Conservation (phyloP, 345 rosid genomes). For the Populus pruinosa region DNA sequence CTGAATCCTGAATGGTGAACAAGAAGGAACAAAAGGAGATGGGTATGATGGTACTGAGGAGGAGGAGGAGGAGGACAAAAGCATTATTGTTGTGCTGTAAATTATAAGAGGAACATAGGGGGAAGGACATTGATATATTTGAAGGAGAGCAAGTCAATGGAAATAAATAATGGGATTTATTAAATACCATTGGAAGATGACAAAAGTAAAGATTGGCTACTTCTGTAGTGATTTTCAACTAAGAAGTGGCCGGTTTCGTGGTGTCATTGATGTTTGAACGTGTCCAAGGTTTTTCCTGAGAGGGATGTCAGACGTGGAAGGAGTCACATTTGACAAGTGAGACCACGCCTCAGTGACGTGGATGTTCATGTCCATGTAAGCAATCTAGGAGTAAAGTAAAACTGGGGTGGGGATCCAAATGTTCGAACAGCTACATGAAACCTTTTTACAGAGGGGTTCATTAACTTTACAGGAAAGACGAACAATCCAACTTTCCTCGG, state of each 20-base stretch:
- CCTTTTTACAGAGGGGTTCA: neutral
- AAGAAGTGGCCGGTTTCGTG: conserved; percentile 32
- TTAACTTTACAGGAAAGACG: neutral
- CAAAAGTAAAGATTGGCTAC: conserved; percentile 18
- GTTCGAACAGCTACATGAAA: neutral
- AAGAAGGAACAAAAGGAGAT: neutral
- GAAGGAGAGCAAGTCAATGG: conserved; percentile 30
- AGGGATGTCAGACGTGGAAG: conserved; percentile 1
- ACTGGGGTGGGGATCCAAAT: neutral
- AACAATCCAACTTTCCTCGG: neutral
- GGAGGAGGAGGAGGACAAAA: neutral
- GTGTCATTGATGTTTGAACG: conserved; percentile 34
- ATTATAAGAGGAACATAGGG: neutral
- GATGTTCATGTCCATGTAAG: conserved; percentile 1
- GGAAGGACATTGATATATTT: conserved; percentile 5
- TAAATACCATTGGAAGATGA: neutral
- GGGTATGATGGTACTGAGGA: neutral
- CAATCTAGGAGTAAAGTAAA: neutral
- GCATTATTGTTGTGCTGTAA: conserved; percentile 10
- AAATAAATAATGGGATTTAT: neutral
- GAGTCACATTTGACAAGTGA: conserved; percentile 22
- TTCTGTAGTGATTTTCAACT: neutral
- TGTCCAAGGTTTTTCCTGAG: conserved; percentile 14
- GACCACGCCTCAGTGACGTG: conserved; percentile 6
- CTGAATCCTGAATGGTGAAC: neutral